Percentiles rank a stretch among this genome's conserved stretches.
Evolutionary conservation across 495 filamentous ascomycete species (phyloP).

Genomic region (Immersiella caudata): DNA sequence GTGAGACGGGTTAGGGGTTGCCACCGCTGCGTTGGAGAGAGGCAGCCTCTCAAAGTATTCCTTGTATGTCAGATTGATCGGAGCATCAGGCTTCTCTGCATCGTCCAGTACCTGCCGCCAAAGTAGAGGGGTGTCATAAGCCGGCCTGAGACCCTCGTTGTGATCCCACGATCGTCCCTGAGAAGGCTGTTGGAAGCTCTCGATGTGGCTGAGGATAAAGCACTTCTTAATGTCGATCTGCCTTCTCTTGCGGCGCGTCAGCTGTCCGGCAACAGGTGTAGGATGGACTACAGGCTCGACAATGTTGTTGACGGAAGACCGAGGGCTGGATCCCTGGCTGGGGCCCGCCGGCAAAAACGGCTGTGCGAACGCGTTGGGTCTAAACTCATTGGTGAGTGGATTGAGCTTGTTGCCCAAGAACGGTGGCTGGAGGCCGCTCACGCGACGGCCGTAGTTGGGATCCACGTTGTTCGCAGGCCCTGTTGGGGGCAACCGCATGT

Average conservation of each 20-base stretch:
- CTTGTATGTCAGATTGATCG: constrained; percentile 63
- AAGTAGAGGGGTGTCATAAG: constrained; percentile 77
- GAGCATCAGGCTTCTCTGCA: constrained; percentile 63
- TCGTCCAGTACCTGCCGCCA: constrained; percentile 68
- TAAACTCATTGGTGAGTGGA: constrained; percentile 80
- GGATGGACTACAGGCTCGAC: constrained; percentile 47
- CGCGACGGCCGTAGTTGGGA: constrained; percentile 50
- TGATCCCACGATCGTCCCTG: constrained; percentile 61
- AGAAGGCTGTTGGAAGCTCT: constrained; percentile 74
- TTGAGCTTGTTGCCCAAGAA: constrained; percentile 71
- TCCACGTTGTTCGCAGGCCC: constrained; percentile 55
- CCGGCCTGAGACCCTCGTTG: constrained; percentile 75
- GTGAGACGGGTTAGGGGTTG: constrained; percentile 66
- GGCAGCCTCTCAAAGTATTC: constrained; percentile 73
- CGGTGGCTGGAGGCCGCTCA: constrained; percentile 47
- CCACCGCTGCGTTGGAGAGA: constrained; percentile 55
- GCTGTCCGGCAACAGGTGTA: constrained; percentile 58
- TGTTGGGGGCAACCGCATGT: constrained; percentile 55
- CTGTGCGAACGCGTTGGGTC: constrained; percentile 75
- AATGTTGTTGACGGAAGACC: constrained; percentile 53
- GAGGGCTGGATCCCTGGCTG: constrained; percentile 67
- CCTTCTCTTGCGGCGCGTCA: constrained; percentile 64
- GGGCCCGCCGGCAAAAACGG: constrained; percentile 74
- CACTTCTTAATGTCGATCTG: constrained; percentile 56
- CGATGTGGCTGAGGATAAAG: constrained; percentile 66